These are phyloP conservation scores for Talaromyces verruculosus DNA, from an alignment of 2,329 filamentous ascomycete genomes.

Conservation along the genomic window DNA sequence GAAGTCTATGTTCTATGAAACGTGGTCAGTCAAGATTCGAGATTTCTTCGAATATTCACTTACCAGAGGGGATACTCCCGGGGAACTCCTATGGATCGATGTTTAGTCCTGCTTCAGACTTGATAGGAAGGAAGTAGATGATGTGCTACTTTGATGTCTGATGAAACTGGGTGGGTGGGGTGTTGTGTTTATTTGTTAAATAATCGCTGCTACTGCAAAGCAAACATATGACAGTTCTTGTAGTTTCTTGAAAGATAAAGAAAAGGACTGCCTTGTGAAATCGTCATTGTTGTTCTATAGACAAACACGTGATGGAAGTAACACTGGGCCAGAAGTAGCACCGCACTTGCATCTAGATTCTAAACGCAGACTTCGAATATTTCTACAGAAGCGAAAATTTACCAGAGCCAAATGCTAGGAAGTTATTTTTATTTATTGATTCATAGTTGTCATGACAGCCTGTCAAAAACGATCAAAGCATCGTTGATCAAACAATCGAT, in stretches of 20 bases:
- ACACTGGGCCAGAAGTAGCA: background rate
- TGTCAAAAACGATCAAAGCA: constrained; percentile 17
- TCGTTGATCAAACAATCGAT: constrained; percentile 8
- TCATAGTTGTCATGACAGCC: constrained; percentile 21
- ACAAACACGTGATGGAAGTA: background rate
- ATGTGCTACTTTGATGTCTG: background rate
- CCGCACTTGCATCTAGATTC: background rate
- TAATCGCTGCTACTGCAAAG: background rate
- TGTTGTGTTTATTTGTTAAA: background rate
- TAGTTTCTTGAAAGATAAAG: background rate
- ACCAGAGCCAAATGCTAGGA: background rate
- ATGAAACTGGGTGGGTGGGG: background rate
- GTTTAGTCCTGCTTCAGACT: background rate
- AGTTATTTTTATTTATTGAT: background rate
- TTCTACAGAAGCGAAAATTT: background rate
- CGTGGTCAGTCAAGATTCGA: background rate
- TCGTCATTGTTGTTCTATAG: background rate
- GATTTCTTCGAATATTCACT: background rate
- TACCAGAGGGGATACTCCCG: background rate
- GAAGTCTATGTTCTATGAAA: background rate
- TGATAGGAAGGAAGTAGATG: background rate
- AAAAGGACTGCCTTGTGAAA: background rate
- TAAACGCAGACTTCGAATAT: background rate
- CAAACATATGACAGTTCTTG: background rate
- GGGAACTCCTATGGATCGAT: background rate